Conservation (phyloP, 2,329 filamentous ascomycete species). For the Cladophialophora chaetospira region DNA sequence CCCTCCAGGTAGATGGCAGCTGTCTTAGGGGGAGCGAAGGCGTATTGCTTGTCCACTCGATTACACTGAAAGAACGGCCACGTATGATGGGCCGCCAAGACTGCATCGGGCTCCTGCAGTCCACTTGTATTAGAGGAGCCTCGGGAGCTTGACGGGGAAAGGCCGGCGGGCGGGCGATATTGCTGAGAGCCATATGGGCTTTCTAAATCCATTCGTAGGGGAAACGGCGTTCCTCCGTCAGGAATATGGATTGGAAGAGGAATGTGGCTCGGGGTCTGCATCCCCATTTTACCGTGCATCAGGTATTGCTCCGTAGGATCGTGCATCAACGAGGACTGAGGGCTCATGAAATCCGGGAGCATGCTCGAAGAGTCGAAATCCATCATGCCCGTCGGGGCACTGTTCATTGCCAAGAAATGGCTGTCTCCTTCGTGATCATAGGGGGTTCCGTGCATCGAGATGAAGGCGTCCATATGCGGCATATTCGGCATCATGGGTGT, state of each 20-base stretch:
- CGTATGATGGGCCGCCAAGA: slow-evolving; percentile 53
- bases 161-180: slow-evolving; percentile 24
- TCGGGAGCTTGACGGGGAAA: slow-evolving; percentile 28
- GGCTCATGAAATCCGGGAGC: slow-evolving; percentile 32
- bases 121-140: slow-evolving; percentile 27
- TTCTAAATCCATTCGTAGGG: slow-evolving; percentile 25
- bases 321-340: slow-evolving; percentile 27
- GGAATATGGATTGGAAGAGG: slow-evolving; percentile 22
- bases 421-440: slow-evolving; percentile 32
- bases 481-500: slow-evolving; percentile 34
- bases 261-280: slow-evolving; percentile 30
- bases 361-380: slow-evolving; percentile 32
- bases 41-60: slow-evolving; percentile 45
- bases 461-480: slow-evolving; percentile 32
- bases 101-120: slow-evolving; percentile 47
- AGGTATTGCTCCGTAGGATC: slow-evolving; percentile 30
- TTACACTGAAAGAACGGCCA: slow-evolving; percentile 58
- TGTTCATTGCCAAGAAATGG: slow-evolving; percentile 32
- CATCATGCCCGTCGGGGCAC: slow-evolving; percentile 26
- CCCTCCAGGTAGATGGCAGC: slow-evolving; percentile 54
- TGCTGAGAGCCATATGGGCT: slow-evolving; percentile 24
- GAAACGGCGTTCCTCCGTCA: slow-evolving; percentile 24
- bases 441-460: slow-evolving; percentile 28
- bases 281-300: slow-evolving; percentile 26
- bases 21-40: slow-evolving; percentile 53